phyloP scores from a whole-genome alignment of 495 filamentous ascomycete genomes.

The Hypoxylon perforatum region DNA sequence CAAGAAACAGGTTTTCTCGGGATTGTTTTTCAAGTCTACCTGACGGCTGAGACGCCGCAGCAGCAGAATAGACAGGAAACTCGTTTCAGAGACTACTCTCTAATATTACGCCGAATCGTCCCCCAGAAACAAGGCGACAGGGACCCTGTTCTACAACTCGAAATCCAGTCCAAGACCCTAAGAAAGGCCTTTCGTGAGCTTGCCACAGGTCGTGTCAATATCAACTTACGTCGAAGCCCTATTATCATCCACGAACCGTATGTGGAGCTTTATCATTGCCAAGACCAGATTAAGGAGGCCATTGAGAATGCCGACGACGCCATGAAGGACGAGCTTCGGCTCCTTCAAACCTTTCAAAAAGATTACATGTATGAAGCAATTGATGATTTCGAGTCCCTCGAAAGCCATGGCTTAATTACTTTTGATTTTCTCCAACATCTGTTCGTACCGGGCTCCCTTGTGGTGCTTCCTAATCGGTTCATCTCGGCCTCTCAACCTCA shows the following conservation, averaged over 20 bases:
- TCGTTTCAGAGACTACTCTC: conserved; percentile 6
- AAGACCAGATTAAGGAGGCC: conserved; percentile 3
- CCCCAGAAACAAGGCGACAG: conserved; percentile 8
- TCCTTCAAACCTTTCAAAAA: conserved; percentile 1
- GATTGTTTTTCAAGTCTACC: conserved; percentile 9
- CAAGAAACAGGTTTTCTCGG: conserved; percentile 13
- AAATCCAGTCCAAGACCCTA: conserved; percentile 7
- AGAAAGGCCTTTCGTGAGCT: neutral
- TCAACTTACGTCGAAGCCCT: conserved; percentile 5
- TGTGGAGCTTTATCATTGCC: conserved; percentile 9
- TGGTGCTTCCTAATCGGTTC: conserved; percentile 5
- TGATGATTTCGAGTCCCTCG: conserved; percentile 5
- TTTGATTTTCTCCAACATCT: conserved; percentile 3
- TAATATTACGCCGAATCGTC: conserved; percentile 7
- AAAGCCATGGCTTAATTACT: neutral
- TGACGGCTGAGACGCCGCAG: conserved; percentile 6
- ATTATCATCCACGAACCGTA: conserved; percentile 7
- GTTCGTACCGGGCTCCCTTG: conserved; percentile 1
- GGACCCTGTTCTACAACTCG: conserved; percentile 5
- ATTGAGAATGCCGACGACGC: conserved; percentile 1
- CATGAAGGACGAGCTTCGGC: conserved; percentile 6
- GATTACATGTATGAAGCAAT: conserved; percentile 7
- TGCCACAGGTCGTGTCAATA: conserved; percentile 1
- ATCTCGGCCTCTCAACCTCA: conserved; percentile 1
- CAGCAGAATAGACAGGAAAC: conserved; percentile 4